These are phyloP conservation scores for Glutinoglossum americanum DNA, from an alignment of 495 filamentous ascomycete species.

Conservation along the genomic window DNA sequence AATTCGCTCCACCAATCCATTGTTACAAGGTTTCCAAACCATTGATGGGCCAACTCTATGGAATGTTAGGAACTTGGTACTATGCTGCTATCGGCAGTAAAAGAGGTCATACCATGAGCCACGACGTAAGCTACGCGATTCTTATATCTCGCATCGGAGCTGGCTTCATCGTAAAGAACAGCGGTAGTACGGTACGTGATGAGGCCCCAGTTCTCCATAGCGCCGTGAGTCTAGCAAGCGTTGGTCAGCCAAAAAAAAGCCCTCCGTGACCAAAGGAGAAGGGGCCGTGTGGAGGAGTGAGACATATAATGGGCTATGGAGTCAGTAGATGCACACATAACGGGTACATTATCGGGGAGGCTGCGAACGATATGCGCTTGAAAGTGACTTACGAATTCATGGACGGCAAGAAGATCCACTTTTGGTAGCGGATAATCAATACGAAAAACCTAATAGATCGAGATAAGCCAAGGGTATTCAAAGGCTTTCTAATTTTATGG, in stretches of 20 bases:
- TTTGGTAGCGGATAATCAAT: conserved; percentile 94
- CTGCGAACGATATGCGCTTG: not conserved
- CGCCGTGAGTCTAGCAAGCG: conserved; percentile 35
- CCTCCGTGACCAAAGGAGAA: not conserved
- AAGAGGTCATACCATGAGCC: conserved; percentile 33
- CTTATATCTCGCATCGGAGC: conserved; percentile 68
- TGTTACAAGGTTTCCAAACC: conserved; percentile 92
- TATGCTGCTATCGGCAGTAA: not conserved
- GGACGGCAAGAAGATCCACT: conserved; percentile 82
- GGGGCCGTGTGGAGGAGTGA: not conserved
- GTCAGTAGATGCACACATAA: not conserved
- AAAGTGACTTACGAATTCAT: conserved; percentile 57
- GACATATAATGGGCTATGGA: not conserved
- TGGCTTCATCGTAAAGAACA: conserved; percentile 78
- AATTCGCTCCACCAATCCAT: conserved; percentile 89
- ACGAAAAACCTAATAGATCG: conserved; percentile 38
- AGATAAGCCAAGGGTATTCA: not conserved
- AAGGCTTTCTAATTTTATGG: not conserved
- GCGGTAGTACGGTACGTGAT: conserved; percentile 90
- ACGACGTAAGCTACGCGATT: conserved; percentile 89
- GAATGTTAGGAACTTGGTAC: not conserved
- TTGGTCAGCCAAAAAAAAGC: conserved; percentile 14
- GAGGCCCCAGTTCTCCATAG: conserved; percentile 77
- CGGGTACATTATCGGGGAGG: not conserved
- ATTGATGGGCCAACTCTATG: conserved; percentile 81